Evolutionary conservation across 768 basidiomycete species (phyloP), one percentile per base, ranked within the genome.

Genomic region (Chalciporus piperatus): DNA sequence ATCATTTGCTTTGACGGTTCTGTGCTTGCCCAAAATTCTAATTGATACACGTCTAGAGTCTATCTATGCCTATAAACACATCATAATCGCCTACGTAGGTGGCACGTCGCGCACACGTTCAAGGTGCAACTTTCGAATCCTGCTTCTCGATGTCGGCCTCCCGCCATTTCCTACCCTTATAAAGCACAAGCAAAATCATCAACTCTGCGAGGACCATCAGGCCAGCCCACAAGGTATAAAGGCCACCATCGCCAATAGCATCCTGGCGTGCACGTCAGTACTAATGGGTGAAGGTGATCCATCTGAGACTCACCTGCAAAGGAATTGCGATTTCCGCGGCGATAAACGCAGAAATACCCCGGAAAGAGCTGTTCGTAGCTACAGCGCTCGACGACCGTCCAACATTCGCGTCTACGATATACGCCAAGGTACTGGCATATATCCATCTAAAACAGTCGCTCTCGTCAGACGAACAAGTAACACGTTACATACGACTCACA

Each of bases 331-430:
- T 70, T 65, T 94, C 89, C 0, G 81, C 80, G 1, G 83, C 82
- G 16, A 89, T 59, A 62, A 89, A 88, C 1, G 84, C 90, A 17
- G 73, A 71, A 1, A 76, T 14, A 0, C 92, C 90, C 25, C 93
- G 80, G 66, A 89, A 86, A 19, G 79, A 79, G 43, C 84, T 84
- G 66, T 95, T 95, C 32, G 78, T 71, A 0, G 92, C 90, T 7
- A 83, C 80, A 0, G 89, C 91, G 2, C 82, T 83, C 0, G 89
- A 86, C 0, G 89, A 89, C 14, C 84, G 79, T 6, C 93, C 93
- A 3, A 76, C 74, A 59, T 95, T 97, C 9, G 91, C 83, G 62
- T 97, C 92, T 3, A 94, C 91, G 30, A 95, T 80, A 63, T 93
- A 95, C 0, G 92, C 86, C 28, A 97, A 72, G 0, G 87, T 85